Conservation (phyloP, 768 basidiomycete genomes). For the Hypsizygus marmoreus region DNA sequence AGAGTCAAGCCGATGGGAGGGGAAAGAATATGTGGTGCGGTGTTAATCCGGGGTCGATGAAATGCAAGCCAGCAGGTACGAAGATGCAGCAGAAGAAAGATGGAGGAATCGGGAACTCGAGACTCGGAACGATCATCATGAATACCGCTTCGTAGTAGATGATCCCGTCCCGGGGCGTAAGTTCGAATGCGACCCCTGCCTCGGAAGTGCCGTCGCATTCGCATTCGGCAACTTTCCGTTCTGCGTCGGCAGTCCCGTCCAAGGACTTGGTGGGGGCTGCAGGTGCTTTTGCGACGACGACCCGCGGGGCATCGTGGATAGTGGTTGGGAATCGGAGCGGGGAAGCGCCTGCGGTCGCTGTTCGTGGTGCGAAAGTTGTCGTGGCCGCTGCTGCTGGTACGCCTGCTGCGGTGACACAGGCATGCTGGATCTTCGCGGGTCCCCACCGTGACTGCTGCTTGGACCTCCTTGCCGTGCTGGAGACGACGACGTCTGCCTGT, state of each 20-base stretch:
- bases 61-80: not conserved
- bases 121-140: constrained; percentile 6
- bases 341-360: constrained; percentile 19
- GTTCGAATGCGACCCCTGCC: constrained; percentile 5
- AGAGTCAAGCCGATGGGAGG: no score
- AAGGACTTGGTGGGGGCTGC: constrained; percentile 40
- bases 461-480: no score
- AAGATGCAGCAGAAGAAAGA: not conserved
- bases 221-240: constrained; percentile 26
- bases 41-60: no score
- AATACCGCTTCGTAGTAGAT: constrained; percentile 15
- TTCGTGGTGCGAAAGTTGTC: constrained; percentile 12
- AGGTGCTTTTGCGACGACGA: constrained; percentile 25
- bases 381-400: constrained; percentile 9
- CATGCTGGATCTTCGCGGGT: constrained; percentile 24
- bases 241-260: constrained; percentile 44
- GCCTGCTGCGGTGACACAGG: constrained; percentile 12
- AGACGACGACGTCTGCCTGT: constrained; percentile 19
- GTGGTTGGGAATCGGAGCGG: constrained; percentile 29
- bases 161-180: constrained; percentile 11
- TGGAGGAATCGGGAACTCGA: constrained; percentile 6
- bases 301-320: constrained; percentile 17
- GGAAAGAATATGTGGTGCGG: no score
- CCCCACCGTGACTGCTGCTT: constrained; percentile 7
- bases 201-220: constrained; percentile 8